Evolutionary conservation across 225 moss, liverwort and hornwort genomes (phyloP).

Genomic region (Marchantia paleacea): DNA sequence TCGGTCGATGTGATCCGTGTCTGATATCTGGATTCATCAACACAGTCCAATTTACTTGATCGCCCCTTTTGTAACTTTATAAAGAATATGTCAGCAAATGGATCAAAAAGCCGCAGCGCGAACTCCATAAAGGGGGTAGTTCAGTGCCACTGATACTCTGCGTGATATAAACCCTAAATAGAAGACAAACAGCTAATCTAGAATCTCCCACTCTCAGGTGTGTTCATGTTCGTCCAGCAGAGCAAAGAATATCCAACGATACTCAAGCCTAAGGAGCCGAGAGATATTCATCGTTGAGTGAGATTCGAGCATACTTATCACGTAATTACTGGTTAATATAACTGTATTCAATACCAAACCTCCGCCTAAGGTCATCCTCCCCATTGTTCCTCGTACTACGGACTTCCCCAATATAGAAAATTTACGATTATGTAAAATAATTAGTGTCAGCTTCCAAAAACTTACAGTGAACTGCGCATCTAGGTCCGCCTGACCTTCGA

Average conservation of each 20-base stretch:
- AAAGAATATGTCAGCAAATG: too few relatives aligned
- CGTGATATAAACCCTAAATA: too few relatives aligned
- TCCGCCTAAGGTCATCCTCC: too few relatives aligned
- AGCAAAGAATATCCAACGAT: slow-evolving; percentile 38
- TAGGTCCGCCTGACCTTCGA: slow-evolving; percentile 97
- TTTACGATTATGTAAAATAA: too few relatives aligned
- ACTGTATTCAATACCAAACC: too few relatives aligned
- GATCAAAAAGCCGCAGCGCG: too few relatives aligned
- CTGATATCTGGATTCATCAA: slow-evolving; percentile 61
- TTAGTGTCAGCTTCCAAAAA: neutral
- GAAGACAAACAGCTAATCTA: neutral
- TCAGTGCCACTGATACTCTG: too few relatives aligned
- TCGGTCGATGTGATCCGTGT: slow-evolving; percentile 98
- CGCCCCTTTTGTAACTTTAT: too few relatives aligned
- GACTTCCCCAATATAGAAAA: too few relatives aligned
- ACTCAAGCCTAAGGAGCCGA: slow-evolving; percentile 58
- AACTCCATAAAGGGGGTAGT: too few relatives aligned
- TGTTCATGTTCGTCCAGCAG: slow-evolving; percentile 51
- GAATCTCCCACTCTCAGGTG: slow-evolving; percentile 44
- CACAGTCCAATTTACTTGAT: neutral
- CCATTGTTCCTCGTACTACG: too few relatives aligned
- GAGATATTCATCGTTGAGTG: slow-evolving; percentile 55
- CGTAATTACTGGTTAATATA: too few relatives aligned
- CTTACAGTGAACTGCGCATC: slow-evolving; percentile 94
- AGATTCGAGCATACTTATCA: slow-evolving; percentile 4